Conservation (phyloP, 164 flowering plant genomes). For the Vitis cinerea region DNA sequence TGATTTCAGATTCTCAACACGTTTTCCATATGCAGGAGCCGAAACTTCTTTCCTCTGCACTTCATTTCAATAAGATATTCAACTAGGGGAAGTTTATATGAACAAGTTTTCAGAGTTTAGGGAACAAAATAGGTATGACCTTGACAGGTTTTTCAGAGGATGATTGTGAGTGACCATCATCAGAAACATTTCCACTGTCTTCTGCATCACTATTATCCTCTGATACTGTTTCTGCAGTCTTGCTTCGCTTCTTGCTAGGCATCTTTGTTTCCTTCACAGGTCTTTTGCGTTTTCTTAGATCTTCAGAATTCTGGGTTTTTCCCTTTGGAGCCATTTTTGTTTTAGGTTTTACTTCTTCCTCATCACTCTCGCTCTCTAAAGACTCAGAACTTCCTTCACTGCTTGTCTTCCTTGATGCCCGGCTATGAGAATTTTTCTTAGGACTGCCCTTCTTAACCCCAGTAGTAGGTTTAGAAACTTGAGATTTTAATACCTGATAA, state of each 20-base stretch:
- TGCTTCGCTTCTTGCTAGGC: slow-evolving; percentile 46
- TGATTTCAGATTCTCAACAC: slow-evolving; percentile 79
- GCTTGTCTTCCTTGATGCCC: slow-evolving; percentile 29
- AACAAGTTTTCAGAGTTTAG: background rate
- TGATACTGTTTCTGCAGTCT: slow-evolving; percentile 28
- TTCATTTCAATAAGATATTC: slow-evolving; percentile 12
- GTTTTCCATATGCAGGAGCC: slow-evolving; percentile 69
- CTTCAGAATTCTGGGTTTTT: slow-evolving; percentile 36
- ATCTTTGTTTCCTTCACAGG: slow-evolving; percentile 33
- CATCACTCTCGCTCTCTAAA: slow-evolving; percentile 38
- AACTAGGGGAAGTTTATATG: background rate
- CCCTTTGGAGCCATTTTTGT: slow-evolving; percentile 41
- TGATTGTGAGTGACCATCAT: slow-evolving; percentile 52
- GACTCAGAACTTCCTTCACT: slow-evolving; percentile 41
- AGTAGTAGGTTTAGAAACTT: slow-evolving; percentile 34
- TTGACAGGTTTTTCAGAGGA: slow-evolving; percentile 59
- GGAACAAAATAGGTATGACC: slow-evolving; percentile 33
- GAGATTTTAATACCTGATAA: slow-evolving; percentile 46
- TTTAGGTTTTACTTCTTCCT: slow-evolving; percentile 46
- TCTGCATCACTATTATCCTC: slow-evolving; percentile 49
- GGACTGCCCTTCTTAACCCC: slow-evolving; percentile 32
- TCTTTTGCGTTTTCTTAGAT: slow-evolving; percentile 50
- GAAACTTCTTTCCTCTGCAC: slow-evolving; percentile 67
- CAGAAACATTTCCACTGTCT: slow-evolving; percentile 50
- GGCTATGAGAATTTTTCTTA: slow-evolving; percentile 28